Evolutionary conservation across 1,139 yeast species (phyloP).

Genomic region (Blastobotrys malaysiensis): DNA sequence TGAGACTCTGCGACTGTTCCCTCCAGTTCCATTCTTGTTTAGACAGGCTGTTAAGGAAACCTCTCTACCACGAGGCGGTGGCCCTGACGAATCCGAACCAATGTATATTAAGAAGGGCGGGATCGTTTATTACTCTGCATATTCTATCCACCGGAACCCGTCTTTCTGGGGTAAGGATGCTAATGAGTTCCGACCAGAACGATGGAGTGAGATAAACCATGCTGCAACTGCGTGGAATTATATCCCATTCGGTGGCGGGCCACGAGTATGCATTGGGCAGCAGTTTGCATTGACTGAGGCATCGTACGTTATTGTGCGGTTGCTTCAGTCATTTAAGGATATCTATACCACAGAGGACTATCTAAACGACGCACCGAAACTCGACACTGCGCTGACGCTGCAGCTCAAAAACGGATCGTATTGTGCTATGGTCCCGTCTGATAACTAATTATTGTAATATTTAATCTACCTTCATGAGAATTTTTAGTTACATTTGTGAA

Average conservation of each 20-base stretch:
- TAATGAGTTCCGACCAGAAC: slow-evolving; percentile 45
- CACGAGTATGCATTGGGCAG: slow-evolving; percentile 55
- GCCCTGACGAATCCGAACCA: slow-evolving; percentile 40
- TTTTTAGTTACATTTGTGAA: too few relatives aligned
- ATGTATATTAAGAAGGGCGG: slow-evolving; percentile 45
- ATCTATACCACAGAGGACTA: slow-evolving; percentile 7
- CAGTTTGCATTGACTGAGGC: slow-evolving; percentile 57
- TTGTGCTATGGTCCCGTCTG: slow-evolving; percentile 1
- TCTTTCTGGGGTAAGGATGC: slow-evolving; percentile 47
- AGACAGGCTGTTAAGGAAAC: slow-evolving; percentile 40
- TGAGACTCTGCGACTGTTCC: slow-evolving; percentile 50
- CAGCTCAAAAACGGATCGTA: slow-evolving; percentile 3
- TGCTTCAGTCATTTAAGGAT: slow-evolving; percentile 36
- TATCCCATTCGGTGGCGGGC: slow-evolving; percentile 51
- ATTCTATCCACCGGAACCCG: slow-evolving; percentile 42
- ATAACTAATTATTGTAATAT: neutral
- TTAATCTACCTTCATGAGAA: too few relatives aligned
- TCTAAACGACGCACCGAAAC: neutral
- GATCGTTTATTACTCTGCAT: slow-evolving; percentile 41
- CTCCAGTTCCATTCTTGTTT: slow-evolving; percentile 51
- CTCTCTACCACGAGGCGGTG: slow-evolving; percentile 33
- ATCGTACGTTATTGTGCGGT: slow-evolving; percentile 42
- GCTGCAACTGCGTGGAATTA: slow-evolving; percentile 29
- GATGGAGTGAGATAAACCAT: slow-evolving; percentile 38
- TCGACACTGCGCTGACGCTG: slow-evolving; percentile 1